Evolutionary conservation across 2,329 filamentous ascomycete species (phyloP), one percentile per base, ranked within the genome.

Genomic region (Rhynchosporium secalis): DNA sequence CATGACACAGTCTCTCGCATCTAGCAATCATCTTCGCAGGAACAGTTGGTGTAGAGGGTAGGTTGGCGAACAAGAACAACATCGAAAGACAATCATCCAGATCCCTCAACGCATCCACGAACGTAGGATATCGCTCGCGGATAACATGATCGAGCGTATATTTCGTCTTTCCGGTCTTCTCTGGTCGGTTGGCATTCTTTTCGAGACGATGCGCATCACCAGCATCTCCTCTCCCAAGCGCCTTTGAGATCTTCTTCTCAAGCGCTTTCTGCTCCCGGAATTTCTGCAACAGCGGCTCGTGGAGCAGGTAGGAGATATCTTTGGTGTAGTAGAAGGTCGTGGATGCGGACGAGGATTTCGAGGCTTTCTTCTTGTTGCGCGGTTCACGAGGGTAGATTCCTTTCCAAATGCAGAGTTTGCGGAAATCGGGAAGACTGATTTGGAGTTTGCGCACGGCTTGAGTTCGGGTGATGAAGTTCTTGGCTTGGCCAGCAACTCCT

Each of bases 331-430:
- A 90, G 71, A 98, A 99, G 66, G 95, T 99, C 33, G 94, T 98
- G 61, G 90, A 93, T 65, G 89, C 87, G 41, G 91, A 96, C 31
- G 92, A 87, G 64, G 91, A 92, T 78, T 96, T 96, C 75, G 90
- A 91, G 47, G 91, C 95, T 85, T 97, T 97, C 82, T 96, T 97
- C 82, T 92, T 94, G 81, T 90, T 96, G 74, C 95, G 87, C 67
- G 95, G 95, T 81, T 99, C 95, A 73, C 95, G 90, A 69, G 95
- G 95, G 79, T 97, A 99, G 76, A 99, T 98, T 72, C 93, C 95
- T 82, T 98, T 98, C 89, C 96, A 99, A 77, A 99, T 99, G 81
- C 95, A 99, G 75, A 99, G 84, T 80, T 96, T 90, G 79, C 95
- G 89, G 80, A 99, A 99, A 79, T 99, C 95, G 70, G 93, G 92